Evolutionary conservation across 1,284 basidiomycete genomes (phyloP).

Genomic region (Fomitopsis pinicola): DNA sequence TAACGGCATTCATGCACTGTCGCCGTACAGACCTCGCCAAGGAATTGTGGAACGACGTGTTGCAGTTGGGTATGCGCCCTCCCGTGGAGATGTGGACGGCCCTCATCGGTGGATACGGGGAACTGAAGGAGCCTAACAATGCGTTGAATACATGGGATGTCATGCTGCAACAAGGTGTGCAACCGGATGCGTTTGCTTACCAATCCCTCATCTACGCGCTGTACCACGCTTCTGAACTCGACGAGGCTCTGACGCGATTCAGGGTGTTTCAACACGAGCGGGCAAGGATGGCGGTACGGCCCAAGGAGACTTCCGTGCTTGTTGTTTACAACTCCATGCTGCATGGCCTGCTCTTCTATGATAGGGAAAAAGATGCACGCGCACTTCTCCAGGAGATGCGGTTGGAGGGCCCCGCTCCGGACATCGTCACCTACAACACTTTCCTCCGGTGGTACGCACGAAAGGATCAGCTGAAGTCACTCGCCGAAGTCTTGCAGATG

Average conservation of each 20-base stretch:
- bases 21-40: slow-evolving; percentile 51
- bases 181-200: slow-evolving; percentile 54
- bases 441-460: slow-evolving; percentile 64
- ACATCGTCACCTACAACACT: slow-evolving; percentile 76
- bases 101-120: slow-evolving; percentile 56
- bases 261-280: slow-evolving; percentile 40
- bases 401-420: slow-evolving; percentile 51
- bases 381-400: slow-evolving; percentile 46
- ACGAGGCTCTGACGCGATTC: slow-evolving; percentile 48
- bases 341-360: slow-evolving; percentile 49
- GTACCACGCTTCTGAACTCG: slow-evolving; percentile 41
- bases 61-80: slow-evolving; percentile 41
- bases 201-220: slow-evolving; percentile 56
- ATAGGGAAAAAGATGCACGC: slow-evolving; percentile 39
- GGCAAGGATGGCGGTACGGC: slow-evolving; percentile 12
- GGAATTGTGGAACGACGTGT: slow-evolving; percentile 61
- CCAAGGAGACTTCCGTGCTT: slow-evolving; percentile 19
- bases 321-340: slow-evolving; percentile 63
- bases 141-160: slow-evolving; percentile 53
- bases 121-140: slow-evolving; percentile 40
- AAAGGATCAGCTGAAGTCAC: slow-evolving; percentile 51
- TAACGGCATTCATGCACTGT: slow-evolving; percentile 54
- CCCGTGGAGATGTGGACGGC: slow-evolving; percentile 58
- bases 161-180: slow-evolving; percentile 49
- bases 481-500: slow-evolving; percentile 52